These are phyloP conservation scores for Quercus tomentella DNA, from an alignment of 331 rosid genomes.

Conservation along the genomic window DNA sequence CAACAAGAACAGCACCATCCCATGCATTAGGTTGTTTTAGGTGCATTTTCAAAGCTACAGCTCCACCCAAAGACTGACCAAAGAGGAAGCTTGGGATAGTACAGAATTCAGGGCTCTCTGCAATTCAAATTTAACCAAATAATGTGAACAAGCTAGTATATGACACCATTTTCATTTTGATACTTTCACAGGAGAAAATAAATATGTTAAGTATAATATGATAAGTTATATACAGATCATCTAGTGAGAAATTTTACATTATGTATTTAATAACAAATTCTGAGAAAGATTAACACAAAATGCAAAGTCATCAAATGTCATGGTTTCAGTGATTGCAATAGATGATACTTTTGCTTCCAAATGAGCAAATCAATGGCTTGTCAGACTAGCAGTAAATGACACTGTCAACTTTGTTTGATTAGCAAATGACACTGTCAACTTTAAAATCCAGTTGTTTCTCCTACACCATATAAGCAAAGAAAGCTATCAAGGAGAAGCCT, in stretches of 20 bases:
- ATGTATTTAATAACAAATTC: neutral
- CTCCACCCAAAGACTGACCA: constrained; percentile 97
- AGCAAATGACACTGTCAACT: neutral
- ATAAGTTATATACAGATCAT: neutral
- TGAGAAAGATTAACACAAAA: neutral
- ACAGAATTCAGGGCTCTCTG: constrained; percentile 61
- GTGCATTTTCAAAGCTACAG: constrained; percentile 77
- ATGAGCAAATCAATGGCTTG: neutral
- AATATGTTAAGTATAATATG: neutral
- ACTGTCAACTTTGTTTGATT: neutral
- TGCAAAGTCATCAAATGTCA: neutral
- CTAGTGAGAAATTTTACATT: neutral
- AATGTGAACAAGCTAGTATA: neutral
- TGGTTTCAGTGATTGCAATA: neutral
- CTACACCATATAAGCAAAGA: neutral
- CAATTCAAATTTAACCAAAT: constrained; percentile 21
- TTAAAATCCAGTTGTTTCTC: neutral
- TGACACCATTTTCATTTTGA: neutral
- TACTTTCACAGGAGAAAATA: neutral
- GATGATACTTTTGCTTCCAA: neutral
- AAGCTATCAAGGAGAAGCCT: neutral
- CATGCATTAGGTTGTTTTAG: constrained; percentile 75
- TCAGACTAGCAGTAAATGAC: neutral
- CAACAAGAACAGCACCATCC: constrained; percentile 93
- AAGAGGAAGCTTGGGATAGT: constrained; percentile 75